Percentiles rank a stretch among this genome's conserved stretches.
phyloP scores from a whole-genome alignment of 768 basidiomycete genomes.

The Lyophyllum atratum region DNA sequence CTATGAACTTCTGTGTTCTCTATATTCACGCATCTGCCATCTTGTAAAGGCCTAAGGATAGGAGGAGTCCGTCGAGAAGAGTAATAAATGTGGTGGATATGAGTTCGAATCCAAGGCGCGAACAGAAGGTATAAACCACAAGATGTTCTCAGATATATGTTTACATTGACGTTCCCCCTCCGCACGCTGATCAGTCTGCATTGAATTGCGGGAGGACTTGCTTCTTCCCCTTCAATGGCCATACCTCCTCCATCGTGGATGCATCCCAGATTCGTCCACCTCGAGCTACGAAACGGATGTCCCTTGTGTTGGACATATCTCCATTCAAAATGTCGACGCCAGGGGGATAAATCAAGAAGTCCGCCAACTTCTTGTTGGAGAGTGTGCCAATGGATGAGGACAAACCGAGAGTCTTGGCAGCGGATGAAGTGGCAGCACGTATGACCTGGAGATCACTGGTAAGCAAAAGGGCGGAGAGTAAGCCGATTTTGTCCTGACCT shows the following conservation, averaged over 20 bases:
- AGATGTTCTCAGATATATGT: not conserved
- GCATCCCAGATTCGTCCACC: slow-evolving; percentile 77
- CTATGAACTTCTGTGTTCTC: too few species aligned
- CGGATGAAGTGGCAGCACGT: slow-evolving; percentile 67
- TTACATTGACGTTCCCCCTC: not conserved
- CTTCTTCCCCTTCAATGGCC: slow-evolving; percentile 65
- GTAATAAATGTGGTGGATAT: too few species aligned
- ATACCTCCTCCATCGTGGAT: slow-evolving; percentile 64
- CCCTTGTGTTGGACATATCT: slow-evolving; percentile 48
- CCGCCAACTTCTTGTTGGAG: slow-evolving; percentile 67
- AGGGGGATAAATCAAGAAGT: slow-evolving; percentile 66
- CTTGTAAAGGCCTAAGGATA: too few species aligned
- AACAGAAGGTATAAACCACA: not conserved
- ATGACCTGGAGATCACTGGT: slow-evolving; percentile 45
- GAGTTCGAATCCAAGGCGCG: too few species aligned
- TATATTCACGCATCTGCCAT: too few species aligned
- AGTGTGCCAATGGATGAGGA: slow-evolving; percentile 63
- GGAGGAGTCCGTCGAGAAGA: too few species aligned
- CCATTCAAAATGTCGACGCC: slow-evolving; percentile 58
- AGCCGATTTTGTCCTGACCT: slow-evolving; percentile 40
- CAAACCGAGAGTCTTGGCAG: slow-evolving; percentile 66
- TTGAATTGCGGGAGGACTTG: slow-evolving; percentile 63
- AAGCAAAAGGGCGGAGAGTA: not conserved
- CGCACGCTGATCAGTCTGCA: slow-evolving; percentile 30
- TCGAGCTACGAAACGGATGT: slow-evolving; percentile 58